phyloP scores from a whole-genome alignment of 192 early-diverging fungal genomes.

The Radiomyces spectabilis region DNA sequence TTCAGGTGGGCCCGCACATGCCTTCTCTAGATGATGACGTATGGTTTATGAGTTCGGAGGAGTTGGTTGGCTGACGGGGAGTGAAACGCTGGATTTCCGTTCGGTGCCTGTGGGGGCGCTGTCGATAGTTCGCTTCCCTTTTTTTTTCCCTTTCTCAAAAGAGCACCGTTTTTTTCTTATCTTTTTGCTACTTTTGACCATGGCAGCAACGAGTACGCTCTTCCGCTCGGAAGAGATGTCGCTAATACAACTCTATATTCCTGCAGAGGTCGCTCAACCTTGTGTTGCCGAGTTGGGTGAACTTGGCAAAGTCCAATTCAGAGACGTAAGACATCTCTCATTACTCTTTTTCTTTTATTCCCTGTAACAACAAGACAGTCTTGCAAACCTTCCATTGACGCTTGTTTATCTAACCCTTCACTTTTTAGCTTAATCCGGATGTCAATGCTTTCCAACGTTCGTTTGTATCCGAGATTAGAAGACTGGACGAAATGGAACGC shows the following conservation, averaged over 20 bases:
- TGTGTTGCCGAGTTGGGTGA: conserved; percentile 95
- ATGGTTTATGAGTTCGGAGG: no score
- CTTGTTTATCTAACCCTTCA: background rate
- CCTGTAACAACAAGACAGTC: background rate
- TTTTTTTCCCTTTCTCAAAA: background rate
- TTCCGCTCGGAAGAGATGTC: conserved; percentile 96
- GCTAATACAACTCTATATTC: conserved; percentile 92
- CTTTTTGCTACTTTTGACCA: background rate
- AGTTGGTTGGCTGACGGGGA: no score
- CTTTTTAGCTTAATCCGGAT: conserved; percentile 74
- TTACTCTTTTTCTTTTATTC: background rate
- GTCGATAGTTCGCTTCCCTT: conserved; percentile 5
- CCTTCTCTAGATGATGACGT: no score
- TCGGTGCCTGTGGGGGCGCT: no score
- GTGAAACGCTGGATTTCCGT: no score
- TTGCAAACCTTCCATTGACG: background rate
- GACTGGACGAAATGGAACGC: conserved; percentile 96
- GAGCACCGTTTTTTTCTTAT: background rate
- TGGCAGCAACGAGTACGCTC: conserved; percentile 44
- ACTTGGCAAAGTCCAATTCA: conserved; percentile 89
- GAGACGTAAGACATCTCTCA: conserved; percentile 91
- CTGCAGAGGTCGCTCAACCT: conserved; percentile 85
- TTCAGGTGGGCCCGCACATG: no score
- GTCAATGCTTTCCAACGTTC: conserved; percentile 95
- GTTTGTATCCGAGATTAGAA: conserved; percentile 91